phyloP scores from a whole-genome alignment of 805 yeast species.

The Lipomyces sp. region DNA sequence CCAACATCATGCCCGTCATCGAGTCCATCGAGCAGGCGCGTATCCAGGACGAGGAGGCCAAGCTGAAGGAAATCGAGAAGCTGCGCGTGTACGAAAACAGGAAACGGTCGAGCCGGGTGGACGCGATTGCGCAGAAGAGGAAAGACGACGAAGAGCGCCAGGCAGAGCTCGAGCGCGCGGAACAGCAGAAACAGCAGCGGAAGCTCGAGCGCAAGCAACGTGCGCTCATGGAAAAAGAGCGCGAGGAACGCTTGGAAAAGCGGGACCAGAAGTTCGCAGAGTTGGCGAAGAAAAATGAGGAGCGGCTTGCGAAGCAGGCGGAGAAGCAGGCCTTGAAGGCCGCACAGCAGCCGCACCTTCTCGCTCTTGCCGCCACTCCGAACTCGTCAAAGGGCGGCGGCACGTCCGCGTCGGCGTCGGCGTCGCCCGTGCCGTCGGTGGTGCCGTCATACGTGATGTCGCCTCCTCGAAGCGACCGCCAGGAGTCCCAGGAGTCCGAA shows the following conservation, averaged over 20 bases:
- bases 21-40: conserved; percentile 34
- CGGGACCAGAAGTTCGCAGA: conserved; percentile 22
- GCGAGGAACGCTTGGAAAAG: conserved; percentile 17
- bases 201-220: conserved; percentile 20
- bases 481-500: conserved; percentile 12
- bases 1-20: conserved; percentile 35
- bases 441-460: not conserved
- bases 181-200: conserved; percentile 19
- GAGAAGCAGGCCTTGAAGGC: conserved; percentile 14
- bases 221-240: conserved; percentile 11
- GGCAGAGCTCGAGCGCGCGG: conserved; percentile 18
- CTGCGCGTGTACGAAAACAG: conserved; percentile 35
- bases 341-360: too few species aligned
- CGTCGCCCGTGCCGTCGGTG: conserved; percentile 1
- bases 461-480: conserved; percentile 19
- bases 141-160: conserved; percentile 31
- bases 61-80: conserved; percentile 33
- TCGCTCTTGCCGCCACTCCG: conserved; percentile 4
- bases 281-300: conserved; percentile 20
- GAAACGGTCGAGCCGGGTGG: conserved; percentile 38
- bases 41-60: conserved; percentile 29
- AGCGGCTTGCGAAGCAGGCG: conserved; percentile 15
- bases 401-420: not conserved
- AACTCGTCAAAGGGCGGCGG: not conserved
- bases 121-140: conserved; percentile 29